phyloP scores from a whole-genome alignment of 495 filamentous ascomycete genomes.

The Entonaema liquescens region DNA sequence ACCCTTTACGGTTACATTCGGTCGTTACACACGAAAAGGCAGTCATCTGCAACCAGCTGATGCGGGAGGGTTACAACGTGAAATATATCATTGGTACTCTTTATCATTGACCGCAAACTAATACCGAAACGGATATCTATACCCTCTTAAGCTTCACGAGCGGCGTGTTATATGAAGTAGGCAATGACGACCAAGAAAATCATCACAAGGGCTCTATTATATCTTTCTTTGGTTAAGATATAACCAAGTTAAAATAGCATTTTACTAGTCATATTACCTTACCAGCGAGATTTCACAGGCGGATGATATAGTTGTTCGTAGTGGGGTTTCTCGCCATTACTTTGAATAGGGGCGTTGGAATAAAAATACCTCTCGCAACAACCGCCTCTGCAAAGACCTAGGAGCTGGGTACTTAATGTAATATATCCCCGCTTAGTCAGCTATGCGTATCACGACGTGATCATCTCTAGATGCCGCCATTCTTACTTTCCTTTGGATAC shows the following conservation, averaged over 20 bases:
- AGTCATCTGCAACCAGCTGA: constrained; percentile 34
- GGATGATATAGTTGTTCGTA: not conserved
- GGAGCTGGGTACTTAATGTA: constrained; percentile 4
- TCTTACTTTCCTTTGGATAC: constrained; percentile 17
- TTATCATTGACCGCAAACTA: constrained; percentile 33
- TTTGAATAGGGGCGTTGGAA: not conserved
- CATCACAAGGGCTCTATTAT: constrained; percentile 8
- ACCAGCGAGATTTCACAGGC: not conserved
- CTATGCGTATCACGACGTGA: constrained; percentile 22
- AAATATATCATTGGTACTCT: constrained; percentile 18
- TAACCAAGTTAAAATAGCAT: not conserved
- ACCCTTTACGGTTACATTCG: constrained; percentile 25
- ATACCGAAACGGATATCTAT: constrained; percentile 4
- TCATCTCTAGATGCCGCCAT: constrained; percentile 28
- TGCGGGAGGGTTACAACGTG: constrained; percentile 39
- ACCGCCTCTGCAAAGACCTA: not conserved
- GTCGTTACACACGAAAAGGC: constrained; percentile 28
- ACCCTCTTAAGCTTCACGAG: not conserved
- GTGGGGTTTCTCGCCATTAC: not conserved
- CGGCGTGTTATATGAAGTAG: constrained; percentile 9
- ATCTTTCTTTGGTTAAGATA: not conserved
- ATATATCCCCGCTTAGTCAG: constrained; percentile 37
- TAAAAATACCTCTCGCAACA: not conserved
- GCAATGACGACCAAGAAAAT: constrained; percentile 14
- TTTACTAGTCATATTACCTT: not conserved